Conservation (phyloP, 139 green algal species). For the Haematococcus sp. region DNA sequence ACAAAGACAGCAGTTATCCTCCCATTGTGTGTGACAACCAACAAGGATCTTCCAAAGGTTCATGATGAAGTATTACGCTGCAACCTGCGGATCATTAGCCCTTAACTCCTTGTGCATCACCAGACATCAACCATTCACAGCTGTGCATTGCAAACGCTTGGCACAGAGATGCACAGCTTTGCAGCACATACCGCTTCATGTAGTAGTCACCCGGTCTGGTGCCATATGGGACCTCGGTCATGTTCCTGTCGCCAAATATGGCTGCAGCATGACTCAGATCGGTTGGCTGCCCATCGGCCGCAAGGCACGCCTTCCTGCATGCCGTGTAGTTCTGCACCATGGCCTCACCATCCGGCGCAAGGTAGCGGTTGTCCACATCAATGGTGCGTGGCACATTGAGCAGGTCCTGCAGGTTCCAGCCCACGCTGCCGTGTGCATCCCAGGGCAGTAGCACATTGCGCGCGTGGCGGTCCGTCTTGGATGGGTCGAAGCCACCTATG, state of each 20-base stretch:
- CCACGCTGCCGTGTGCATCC: background rate
- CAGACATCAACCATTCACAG: too few species aligned
- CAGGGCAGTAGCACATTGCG: background rate
- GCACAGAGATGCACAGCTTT: too few species aligned
- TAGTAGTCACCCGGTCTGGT: slow-evolving; percentile 20
- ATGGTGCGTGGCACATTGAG: slow-evolving; percentile 18
- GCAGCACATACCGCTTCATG: slow-evolving; percentile 25
- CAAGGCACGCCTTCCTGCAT: background rate
- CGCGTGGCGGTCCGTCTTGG: too few species aligned
- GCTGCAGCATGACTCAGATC: slow-evolving; percentile 1
- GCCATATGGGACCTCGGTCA: slow-evolving; percentile 11
- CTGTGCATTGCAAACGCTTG: too few species aligned
- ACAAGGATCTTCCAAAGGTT: background rate
- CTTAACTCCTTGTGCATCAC: too few species aligned
- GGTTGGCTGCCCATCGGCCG: background rate
- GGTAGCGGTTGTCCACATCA: slow-evolving; percentile 5
- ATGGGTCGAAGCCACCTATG: too few species aligned
- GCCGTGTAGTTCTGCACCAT: slow-evolving; percentile 34
- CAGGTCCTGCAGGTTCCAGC: slow-evolving; percentile 27
- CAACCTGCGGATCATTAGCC: too few species aligned
- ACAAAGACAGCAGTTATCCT: background rate
- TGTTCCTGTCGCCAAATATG: slow-evolving; percentile 2
- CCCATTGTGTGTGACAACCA: too few species aligned
- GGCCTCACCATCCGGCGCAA: background rate
- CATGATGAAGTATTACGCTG: background rate